Base-by-base conservation (phyloP, 345 rosid genomes). In the Orychophragmus violaceus region DNA sequence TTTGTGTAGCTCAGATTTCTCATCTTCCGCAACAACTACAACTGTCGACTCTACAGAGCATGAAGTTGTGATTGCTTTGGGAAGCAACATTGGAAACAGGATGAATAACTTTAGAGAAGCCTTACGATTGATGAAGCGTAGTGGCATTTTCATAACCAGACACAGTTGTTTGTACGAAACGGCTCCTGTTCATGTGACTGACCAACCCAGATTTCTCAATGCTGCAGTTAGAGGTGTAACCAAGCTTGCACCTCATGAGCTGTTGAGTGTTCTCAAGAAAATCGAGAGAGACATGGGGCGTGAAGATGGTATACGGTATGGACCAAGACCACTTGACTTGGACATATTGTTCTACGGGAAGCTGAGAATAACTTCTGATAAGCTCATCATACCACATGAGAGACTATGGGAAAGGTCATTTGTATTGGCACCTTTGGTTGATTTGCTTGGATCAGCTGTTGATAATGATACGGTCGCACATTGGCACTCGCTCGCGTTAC, bases 371-470 rank as follows among this genome's bases (percentile, higher is more conserved):
- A 28, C 41, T 70, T 93, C 97, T 11, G 90, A 85, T 46, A 58
- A 39, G 17, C 88, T 90, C 22, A 65, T 80, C 5, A 77, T 90
- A 41, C 97, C 98, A 3, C 98, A 93, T 25, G 86, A 83, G 85
- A 82, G 96, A 75, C 86, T 93, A 29, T 88, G 87, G 87, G 97
- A 93, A 82, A 83, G 98, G 51, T 86, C 95, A 14, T 93, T 93
- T 82, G 97, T 90, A 7, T 58, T 93, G 77, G 98, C 96, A 11
- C 97, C 98, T 2, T 78, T 93, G 85, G 72, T 88, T 16, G 97
- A 93, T 85, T 78, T 90, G 30, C 74, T 93, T 27, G 98, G 96
- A 62, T 71, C 80, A 25, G 78, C 78, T 50, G 69, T 82, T 62
- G 89, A 90, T 18, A 84, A 50, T 53, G 97, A 90, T 59, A 81